Percentiles rank a stretch among this genome's conserved stretches.
phyloP scores from a whole-genome alignment of 2,329 filamentous ascomycete species.

The Aspergillus fumigatus region DNA sequence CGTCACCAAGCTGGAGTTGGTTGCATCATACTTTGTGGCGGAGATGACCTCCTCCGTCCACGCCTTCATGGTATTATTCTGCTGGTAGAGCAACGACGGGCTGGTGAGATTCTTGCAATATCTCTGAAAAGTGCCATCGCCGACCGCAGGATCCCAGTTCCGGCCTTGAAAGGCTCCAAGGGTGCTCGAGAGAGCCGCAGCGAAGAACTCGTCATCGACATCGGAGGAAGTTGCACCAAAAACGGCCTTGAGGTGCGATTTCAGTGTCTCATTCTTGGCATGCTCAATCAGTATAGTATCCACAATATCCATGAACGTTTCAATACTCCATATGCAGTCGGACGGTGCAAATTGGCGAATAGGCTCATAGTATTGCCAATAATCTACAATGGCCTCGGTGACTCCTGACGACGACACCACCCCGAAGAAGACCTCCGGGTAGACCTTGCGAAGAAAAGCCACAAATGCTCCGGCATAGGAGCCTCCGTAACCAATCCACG shows the following conservation, averaged over 20 bases:
- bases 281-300: slow-evolving; percentile 54
- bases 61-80: slow-evolving; percentile 31
- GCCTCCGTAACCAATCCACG: slow-evolving; percentile 77
- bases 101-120: slow-evolving; percentile 56
- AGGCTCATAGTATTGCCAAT: slow-evolving; percentile 62
- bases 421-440: slow-evolving; percentile 74
- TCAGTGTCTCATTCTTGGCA: slow-evolving; percentile 40
- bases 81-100: slow-evolving; percentile 40
- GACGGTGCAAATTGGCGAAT: slow-evolving; percentile 53
- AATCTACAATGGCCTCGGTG: slow-evolving; percentile 71
- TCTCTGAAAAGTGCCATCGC: slow-evolving; percentile 45
- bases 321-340: slow-evolving; percentile 61
- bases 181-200: slow-evolving; percentile 36
- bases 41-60: slow-evolving; percentile 1
- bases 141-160: slow-evolving; percentile 58
- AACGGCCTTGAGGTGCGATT: slow-evolving; percentile 47
- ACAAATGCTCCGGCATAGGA: slow-evolving; percentile 79
- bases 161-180: slow-evolving; percentile 51
- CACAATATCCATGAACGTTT: slow-evolving; percentile 56
- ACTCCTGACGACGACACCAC: slow-evolving; percentile 78
- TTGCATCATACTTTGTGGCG: slow-evolving; percentile 11
- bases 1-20: slow-evolving; percentile 44
- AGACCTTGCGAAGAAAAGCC: slow-evolving; percentile 69
- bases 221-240: slow-evolving; percentile 44
- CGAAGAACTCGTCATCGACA: slow-evolving; percentile 15